These are phyloP conservation scores for Moricandia arvensis DNA, from an alignment of 345 rosid genomes.

Conservation along the genomic window DNA sequence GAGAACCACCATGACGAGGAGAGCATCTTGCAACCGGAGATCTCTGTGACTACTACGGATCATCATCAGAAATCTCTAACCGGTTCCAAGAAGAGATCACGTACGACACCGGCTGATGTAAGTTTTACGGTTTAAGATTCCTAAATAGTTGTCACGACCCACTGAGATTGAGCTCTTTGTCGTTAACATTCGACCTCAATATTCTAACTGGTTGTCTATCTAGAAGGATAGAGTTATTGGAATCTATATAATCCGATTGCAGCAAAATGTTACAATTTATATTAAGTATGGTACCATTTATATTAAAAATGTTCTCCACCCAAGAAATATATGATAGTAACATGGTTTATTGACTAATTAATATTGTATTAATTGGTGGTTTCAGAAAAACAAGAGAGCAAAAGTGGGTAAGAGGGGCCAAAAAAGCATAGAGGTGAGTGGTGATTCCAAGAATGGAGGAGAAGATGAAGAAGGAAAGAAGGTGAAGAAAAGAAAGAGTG, in stretches of 20 bases:
- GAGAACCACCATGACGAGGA: slow-evolving; percentile 29
- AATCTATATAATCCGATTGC: not conserved
- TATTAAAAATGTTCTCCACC: not conserved
- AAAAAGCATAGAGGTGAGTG: slow-evolving; percentile 35
- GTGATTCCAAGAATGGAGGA: slow-evolving; percentile 41
- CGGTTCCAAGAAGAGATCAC: slow-evolving; percentile 59
- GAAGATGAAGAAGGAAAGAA: slow-evolving; percentile 31
- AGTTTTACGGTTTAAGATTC: slow-evolving; percentile 31
- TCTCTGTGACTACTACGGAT: slow-evolving; percentile 29
- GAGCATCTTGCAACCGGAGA: slow-evolving; percentile 34
- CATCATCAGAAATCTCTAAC: slow-evolving; percentile 42
- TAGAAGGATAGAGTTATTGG: not conserved
- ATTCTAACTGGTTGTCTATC: not conserved
- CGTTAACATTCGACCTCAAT: too few species aligned
- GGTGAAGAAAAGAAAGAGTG: slow-evolving; percentile 30
- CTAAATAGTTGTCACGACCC: not conserved
- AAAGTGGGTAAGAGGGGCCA: slow-evolving; percentile 45
- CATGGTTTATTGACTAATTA: not conserved
- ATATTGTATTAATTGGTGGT: slow-evolving; percentile 29
- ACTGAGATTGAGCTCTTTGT: too few species aligned
- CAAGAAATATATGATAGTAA: not conserved
- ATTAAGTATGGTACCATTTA: not conserved
- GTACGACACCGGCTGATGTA: slow-evolving; percentile 46
- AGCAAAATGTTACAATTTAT: slow-evolving; percentile 3
- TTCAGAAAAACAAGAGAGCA: slow-evolving; percentile 49